Base-by-base conservation (phyloP, 176 grass and related monocot species). In the Bolboschoenus planiculmis region DNA sequence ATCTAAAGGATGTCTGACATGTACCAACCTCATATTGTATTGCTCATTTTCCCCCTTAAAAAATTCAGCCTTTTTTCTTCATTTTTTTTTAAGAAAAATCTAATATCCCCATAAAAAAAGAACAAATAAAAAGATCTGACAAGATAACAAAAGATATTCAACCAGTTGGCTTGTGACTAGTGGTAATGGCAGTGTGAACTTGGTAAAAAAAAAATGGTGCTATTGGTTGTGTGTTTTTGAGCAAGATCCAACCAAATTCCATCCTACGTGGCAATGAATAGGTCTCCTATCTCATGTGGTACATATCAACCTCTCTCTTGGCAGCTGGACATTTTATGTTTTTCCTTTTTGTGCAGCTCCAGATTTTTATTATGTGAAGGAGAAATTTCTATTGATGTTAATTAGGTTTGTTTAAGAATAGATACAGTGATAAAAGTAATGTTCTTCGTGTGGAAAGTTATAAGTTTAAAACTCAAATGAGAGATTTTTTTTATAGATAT, bases 141-240 rank as follows among this genome's bases (percentile, higher is more conserved):
- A 55, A 64, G 79, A 61, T 81, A 81, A 16, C 2, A 23, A 63
- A 62, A 20, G 53, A 59, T 43, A 80, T 80, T 60, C 10, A 31
- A 40, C 34, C 56, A 82, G 7, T 82, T 82, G 57, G 53, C 77
- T 9, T 63, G 35, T 81, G 31, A 46, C 23, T 36, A 82, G 79
- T 62, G 57, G 78, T 57, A 43, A 80, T 61, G 78, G 78, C 78
- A 59, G 31, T 80, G 78, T 56, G 48, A 61, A 80, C 78, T 80
- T 43, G 78, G 78, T 80, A 48, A 37, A 6, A 27, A 48, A 37
- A 6, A 27, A 40, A 15, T 9, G 42, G 79, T 82, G 10, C 79
- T 1, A 58, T 62, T 58, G n/a, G 78, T 0, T 13, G 34, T 80
- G 75, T 78, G 51, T 26, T 80, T 48, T n/a, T 39, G 7, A 59